A percentile compares a stretch with the other conserved stretches of the same genome.
Conservation (phyloP, 495 filamentous ascomycete species). For the Neurospora sp. region DNA sequence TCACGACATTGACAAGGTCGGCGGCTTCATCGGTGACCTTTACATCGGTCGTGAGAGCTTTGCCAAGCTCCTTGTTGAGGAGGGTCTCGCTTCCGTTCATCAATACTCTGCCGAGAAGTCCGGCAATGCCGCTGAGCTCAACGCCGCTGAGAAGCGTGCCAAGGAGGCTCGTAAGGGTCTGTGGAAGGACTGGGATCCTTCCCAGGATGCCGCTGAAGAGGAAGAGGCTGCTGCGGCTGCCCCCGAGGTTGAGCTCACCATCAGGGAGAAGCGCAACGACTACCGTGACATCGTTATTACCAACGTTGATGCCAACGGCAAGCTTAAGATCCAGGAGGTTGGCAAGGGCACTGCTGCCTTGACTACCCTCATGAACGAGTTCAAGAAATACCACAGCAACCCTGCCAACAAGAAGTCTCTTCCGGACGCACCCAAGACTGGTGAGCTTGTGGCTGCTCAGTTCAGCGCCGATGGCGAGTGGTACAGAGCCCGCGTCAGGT, state of each 20-base stretch:
- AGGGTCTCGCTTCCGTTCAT: conserved; percentile 85
- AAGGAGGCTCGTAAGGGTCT: conserved; percentile 79
- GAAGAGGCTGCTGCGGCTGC: conserved; percentile 40
- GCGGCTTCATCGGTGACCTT: conserved; percentile 92
- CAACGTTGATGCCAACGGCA: conserved; percentile 65
- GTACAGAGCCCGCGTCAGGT: conserved; percentile 86
- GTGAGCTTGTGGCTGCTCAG: conserved; percentile 80
- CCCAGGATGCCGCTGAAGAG: conserved; percentile 55
- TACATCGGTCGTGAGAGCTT: conserved; percentile 95
- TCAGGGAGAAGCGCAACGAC: conserved; percentile 58
- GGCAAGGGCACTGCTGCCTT: conserved; percentile 73
- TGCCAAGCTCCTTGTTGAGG: conserved; percentile 86
- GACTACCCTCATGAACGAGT: conserved; percentile 75
- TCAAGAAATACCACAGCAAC: conserved; percentile 77
- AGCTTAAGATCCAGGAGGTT: conserved; percentile 80
- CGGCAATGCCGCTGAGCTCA: conserved; percentile 75
- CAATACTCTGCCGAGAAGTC: conserved; percentile 92
- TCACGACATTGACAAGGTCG: conserved; percentile 88
- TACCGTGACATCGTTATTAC: conserved; percentile 91
- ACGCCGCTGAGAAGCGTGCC: conserved; percentile 76
- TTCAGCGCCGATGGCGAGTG: conserved; percentile 82
- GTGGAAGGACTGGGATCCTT: conserved; percentile 92
- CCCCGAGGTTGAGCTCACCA: conserved; percentile 28
- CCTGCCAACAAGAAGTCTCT: conserved; percentile 60
- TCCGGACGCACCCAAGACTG: conserved; percentile 72